phyloP scores from a whole-genome alignment of 805 yeast species.

The Torulaspora maleeae region DNA sequence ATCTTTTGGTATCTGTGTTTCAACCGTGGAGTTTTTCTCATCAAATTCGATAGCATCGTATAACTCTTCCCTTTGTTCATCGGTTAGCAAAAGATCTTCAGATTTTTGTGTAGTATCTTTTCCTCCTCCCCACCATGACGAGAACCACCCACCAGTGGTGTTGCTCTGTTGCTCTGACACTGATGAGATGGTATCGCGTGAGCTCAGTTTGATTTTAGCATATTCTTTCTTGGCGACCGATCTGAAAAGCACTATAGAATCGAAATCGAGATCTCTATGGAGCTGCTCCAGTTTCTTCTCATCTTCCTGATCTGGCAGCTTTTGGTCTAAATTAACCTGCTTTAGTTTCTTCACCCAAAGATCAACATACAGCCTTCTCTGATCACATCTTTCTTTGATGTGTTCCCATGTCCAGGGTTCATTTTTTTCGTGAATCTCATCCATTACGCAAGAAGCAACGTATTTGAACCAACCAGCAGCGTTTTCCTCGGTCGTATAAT shows the following conservation, averaged over 20 bases:
- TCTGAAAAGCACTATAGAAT: constrained; percentile 81
- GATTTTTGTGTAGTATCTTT: constrained; percentile 26
- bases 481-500: constrained; percentile 44
- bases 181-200: constrained; percentile 15
- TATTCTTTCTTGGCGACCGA: constrained; percentile 67
- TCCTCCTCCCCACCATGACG: constrained; percentile 61
- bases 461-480: constrained; percentile 81
- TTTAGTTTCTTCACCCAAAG: constrained; percentile 62
- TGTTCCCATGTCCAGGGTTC: constrained; percentile 87
- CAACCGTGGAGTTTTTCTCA: constrained; percentile 45
- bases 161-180: constrained; percentile 12
- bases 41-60: constrained; percentile 92
- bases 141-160: constrained; percentile 53
- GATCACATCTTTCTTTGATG: constrained; percentile 65
- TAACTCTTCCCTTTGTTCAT: constrained; percentile 82
- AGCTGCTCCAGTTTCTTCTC: constrained; percentile 44
- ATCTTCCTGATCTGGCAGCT: constrained; percentile 36
- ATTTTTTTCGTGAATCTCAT: constrained; percentile 77
- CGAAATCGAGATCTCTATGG: constrained; percentile 60
- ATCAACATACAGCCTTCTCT: constrained; percentile 59
- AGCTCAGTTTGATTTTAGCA: constrained; percentile 47
- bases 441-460: constrained; percentile 67
- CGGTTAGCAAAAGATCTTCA: constrained; percentile 55
- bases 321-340: constrained; percentile 30
- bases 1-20: constrained; percentile 68